A percentile compares a stretch with the other conserved stretches of the same genome.
These are phyloP conservation scores for Tillandsia fasciculata DNA, from an alignment of 176 grass and related monocot genomes.

Conservation along the genomic window DNA sequence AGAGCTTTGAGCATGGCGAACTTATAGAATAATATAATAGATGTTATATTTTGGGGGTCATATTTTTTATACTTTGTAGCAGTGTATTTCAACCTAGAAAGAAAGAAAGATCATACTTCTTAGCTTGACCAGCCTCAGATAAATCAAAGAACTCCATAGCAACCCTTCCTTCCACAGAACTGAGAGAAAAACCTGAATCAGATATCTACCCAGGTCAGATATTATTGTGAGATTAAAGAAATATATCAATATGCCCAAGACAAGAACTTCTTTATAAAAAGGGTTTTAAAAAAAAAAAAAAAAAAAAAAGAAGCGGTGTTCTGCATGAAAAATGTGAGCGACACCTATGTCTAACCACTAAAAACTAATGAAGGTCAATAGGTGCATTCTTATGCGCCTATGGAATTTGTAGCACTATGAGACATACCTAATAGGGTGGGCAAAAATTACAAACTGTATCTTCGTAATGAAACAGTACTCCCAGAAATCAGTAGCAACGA, in stretches of 20 bases:
- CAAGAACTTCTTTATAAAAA: not conserved
- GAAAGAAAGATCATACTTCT: slow-evolving; percentile 60
- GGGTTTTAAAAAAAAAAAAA: not conserved
- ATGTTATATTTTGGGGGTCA: not conserved
- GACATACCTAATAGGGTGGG: too few species aligned
- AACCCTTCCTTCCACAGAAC: slow-evolving; percentile 91
- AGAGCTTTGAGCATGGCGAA: not conserved
- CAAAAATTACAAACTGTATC: too few species aligned
- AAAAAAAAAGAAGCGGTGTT: not conserved
- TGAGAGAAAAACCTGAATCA: slow-evolving; percentile 81
- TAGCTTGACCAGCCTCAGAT: slow-evolving; percentile 75
- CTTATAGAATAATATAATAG: not conserved
- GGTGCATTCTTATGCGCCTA: too few species aligned
- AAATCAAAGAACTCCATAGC: slow-evolving; percentile 98
- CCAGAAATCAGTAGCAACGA: too few species aligned
- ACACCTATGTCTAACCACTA: not conserved
- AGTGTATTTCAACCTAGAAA: not conserved
- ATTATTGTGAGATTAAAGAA: not conserved
- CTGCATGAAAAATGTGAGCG: not conserved
- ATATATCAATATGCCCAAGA: not conserved
- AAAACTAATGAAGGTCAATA: too few species aligned
- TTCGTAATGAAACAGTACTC: too few species aligned
- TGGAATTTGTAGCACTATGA: too few species aligned
- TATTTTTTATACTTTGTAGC: not conserved
- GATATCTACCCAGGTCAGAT: slow-evolving; percentile 14